phyloP scores from a whole-genome alignment of 2,329 filamentous ascomycete species.

The Epichloe bromicola region DNA sequence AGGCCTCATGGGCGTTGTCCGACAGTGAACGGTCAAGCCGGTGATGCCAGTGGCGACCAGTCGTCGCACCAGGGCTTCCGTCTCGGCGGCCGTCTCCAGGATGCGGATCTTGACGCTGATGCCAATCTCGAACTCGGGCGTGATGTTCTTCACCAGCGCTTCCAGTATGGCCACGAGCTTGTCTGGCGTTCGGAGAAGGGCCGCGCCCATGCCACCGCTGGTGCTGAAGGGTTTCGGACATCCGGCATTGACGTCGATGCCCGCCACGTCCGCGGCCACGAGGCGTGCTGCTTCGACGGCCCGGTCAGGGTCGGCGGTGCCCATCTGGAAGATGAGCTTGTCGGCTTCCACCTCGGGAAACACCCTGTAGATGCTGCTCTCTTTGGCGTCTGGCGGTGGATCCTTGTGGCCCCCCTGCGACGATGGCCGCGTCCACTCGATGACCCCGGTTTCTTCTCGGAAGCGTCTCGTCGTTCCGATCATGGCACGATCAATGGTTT shows the following conservation, averaged over 20 bases:
- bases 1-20: conserved; percentile 90
- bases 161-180: conserved; percentile 71
- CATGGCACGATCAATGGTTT: conserved; percentile 84
- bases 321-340: conserved; percentile 80
- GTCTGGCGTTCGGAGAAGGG: conserved; percentile 74
- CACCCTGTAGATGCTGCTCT: conserved; percentile 71
- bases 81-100: conserved; percentile 62
- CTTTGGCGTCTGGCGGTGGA: conserved; percentile 36
- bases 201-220: conserved; percentile 87
- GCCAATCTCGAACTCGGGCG: conserved; percentile 68
- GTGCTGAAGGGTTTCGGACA: conserved; percentile 97
- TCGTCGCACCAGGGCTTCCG: conserved; percentile 60
- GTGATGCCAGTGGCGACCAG: conserved; percentile 84
- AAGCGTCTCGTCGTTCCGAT: conserved; percentile 72
- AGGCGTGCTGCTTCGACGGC: conserved; percentile 76
- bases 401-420: conserved; percentile 57
- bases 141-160: conserved; percentile 67
- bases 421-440: conserved; percentile 72
- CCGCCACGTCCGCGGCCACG: conserved; percentile 75
- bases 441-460: conserved; percentile 62
- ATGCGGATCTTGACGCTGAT: conserved; percentile 96
- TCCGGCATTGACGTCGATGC: conserved; percentile 96
- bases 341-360: conserved; percentile 64
- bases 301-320: conserved; percentile 68
- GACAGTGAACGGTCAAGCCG: conserved; percentile 85